Evolutionary conservation across 352 stramenopile genomes (phyloP), one percentile per base, ranked within the genome.

Genomic region (Ophiocytium majus): DNA sequence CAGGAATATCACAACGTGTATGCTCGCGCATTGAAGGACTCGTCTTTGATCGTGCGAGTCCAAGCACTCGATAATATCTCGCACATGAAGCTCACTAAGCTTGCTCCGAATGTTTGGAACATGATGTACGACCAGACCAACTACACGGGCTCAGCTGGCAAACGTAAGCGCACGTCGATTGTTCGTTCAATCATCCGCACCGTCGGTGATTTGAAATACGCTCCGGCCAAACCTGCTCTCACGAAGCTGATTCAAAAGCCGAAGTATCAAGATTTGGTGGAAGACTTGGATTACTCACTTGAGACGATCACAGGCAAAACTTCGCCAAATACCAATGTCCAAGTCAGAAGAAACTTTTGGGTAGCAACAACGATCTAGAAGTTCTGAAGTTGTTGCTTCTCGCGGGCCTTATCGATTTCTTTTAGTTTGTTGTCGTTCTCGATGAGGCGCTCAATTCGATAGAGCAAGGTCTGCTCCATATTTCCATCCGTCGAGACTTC

Each of bases 371-470:
- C 19, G 57, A 28, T 23, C 23, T 71, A 23, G 28, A 28, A 23
- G 28, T 71, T 71, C 57, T 71, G 57, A 71, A 71, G 57, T 28
- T 71, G 57, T 71, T 71, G 19, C 57, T 71, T 71, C 57, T 71
- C 57, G 19, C 57, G 57, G 19, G 23, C 19, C 28, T 28, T 71
- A 28, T 71, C 57, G 57, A 71, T 71, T 71, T 71, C 57, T 71
- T 71, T 71, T 28, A 71, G 57, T 28, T 71, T 71, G 28, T 71
- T 71, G 28, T 71, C 57, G 28, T 23, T 71, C 19, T 23, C 57
- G 57, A 71, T 71, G 19, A 71, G 28, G 23, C 57, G 23, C 57
- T 71, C 57, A 28, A 71, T 71, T 28, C 57, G 57, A 28, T 71
- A 71, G 28, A 71, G 57, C 19, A 71, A 28, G 28, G 57, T 71